Evolutionary conservation across 2,329 filamentous ascomycete genomes (phyloP), one percentile per base, ranked within the genome.

Genomic region (Cercospora zeae-maydis): DNA sequence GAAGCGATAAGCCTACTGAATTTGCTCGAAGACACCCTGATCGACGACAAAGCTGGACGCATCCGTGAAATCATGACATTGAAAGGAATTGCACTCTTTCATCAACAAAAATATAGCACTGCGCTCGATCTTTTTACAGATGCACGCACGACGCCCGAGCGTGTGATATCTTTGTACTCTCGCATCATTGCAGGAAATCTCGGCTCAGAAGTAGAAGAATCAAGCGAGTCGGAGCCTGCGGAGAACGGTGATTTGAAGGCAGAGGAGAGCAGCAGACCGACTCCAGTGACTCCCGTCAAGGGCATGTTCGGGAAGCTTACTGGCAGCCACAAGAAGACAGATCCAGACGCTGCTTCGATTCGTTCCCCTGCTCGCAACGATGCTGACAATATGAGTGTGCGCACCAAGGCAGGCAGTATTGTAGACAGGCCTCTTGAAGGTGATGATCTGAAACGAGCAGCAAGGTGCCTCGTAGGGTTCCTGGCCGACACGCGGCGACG

Each of bases 61-160:
- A 82, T 96, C 63, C 86, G 93, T 30, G 89, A 96, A 70, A 88
- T 96, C 70, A 96, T 93, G 78, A 95, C 96, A 80, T 84, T 90
- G 69, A 99, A 99, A 75, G 95, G 93, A 0, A 91, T 96, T 74
- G 79, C 82, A 13, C 79, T 98, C 4, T 99, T 99, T 71, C 86
- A 87, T 63, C 82, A 90, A 69, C 89, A 88, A 70, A 96, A 90
- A 73, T 99, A 93, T 73, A 85, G 88, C 39, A 88, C 92, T 55
- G 89, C 93, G 1, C 84, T 99, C 78, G 93, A 98, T 69, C 79
- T 99, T 1, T 98, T 98, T 77, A 91, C 91, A 3, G 89, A 95
- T 59, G 92, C 97, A 2, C 87, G 91, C 70, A 93, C 95, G 0
- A 91, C 95, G 0, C 93, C 95, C 0, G 92, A 96, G 74, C 84